These are phyloP conservation scores for Calonectria honghensis DNA, from an alignment of 2,329 filamentous ascomycete species.

Conservation along the genomic window DNA sequence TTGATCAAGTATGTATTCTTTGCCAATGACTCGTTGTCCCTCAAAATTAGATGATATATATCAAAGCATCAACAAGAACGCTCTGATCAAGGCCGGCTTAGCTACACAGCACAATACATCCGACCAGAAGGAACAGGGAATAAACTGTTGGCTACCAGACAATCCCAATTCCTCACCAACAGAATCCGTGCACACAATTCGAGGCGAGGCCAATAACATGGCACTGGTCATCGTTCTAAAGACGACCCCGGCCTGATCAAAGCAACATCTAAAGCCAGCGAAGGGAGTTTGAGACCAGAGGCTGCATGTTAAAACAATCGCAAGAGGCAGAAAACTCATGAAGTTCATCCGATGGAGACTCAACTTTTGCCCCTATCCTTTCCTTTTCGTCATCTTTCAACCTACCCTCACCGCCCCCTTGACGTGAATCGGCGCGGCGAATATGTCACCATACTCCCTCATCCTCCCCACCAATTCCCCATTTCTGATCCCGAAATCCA, in stretches of 20 bases:
- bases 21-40: slow-evolving; percentile 49
- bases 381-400: slow-evolving; percentile 42
- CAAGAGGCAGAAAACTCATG: slow-evolving; percentile 44
- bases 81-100: slow-evolving; percentile 47
- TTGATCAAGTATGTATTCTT: slow-evolving; percentile 53
- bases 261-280: slow-evolving; percentile 51
- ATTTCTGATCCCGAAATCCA: slow-evolving; percentile 48
- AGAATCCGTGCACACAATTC: slow-evolving; percentile 26
- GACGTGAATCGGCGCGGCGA: slow-evolving; percentile 36
- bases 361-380: slow-evolving; percentile 47
- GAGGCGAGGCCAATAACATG: slow-evolving; percentile 31
- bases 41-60: slow-evolving; percentile 57
- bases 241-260: slow-evolving; percentile 37
- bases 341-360: slow-evolving; percentile 38
- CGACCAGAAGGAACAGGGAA: slow-evolving; percentile 22
- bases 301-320: slow-evolving; percentile 42
- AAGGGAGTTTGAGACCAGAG: slow-evolving; percentile 46
- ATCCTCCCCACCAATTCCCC: slow-evolving; percentile 46
- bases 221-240: slow-evolving; percentile 14
- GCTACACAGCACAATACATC: slow-evolving; percentile 41
- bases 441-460: slow-evolving; percentile 33
- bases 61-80: slow-evolving; percentile 51
- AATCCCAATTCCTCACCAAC: slow-evolving; percentile 7
- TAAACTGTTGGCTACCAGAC: slow-evolving; percentile 37
- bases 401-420: slow-evolving; percentile 19